A percentile compares a stretch with the other conserved stretches of the same genome.
Evolutionary conservation across 192 early-diverging fungal genomes (phyloP).

Genomic region (Coemansia pectinata): DNA sequence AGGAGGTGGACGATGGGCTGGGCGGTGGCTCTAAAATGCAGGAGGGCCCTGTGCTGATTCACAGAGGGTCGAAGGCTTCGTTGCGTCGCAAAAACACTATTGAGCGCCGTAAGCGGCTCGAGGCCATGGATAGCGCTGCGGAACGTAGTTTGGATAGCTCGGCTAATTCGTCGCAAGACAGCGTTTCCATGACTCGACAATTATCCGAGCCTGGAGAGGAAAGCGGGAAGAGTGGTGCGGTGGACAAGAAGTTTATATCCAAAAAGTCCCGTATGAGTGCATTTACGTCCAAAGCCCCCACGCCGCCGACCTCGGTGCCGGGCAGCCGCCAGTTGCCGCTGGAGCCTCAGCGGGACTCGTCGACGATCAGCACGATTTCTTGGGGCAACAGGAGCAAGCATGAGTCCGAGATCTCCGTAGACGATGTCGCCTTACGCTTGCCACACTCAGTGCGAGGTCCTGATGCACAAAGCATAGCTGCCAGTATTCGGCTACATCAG

Average conservation of each 20-base stretch:
- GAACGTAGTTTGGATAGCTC: not conserved
- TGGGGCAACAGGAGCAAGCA: slow-evolving; percentile 26
- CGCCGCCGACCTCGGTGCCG: not conserved
- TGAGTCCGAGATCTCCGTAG: slow-evolving; percentile 12
- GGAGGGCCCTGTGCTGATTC: slow-evolving; percentile 39
- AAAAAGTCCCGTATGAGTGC: slow-evolving; percentile 44
- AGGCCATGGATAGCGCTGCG: not conserved
- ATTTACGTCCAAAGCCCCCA: slow-evolving; percentile 14
- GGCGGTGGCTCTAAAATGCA: not conserved
- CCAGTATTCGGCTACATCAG: slow-evolving; percentile 1
- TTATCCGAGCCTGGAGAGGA: not conserved
- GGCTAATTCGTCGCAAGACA: slow-evolving; percentile 7
- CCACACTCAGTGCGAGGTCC: not conserved
- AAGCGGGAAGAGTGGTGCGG: not conserved
- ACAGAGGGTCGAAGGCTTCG: slow-evolving; percentile 52
- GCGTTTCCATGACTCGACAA: not conserved
- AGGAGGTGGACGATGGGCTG: slow-evolving; percentile 10
- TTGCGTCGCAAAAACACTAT: slow-evolving; percentile 46
- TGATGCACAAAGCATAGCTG: not conserved
- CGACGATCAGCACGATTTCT: slow-evolving; percentile 33
- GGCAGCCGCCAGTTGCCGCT: not conserved
- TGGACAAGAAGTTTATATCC: not conserved
- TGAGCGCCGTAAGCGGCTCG: slow-evolving; percentile 28
- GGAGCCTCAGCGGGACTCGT: slow-evolving; percentile 33
- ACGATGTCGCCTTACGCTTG: too few species aligned